These are phyloP conservation scores for Tolypocladium pustulatum DNA, from an alignment of 2,329 filamentous ascomycete species.

Conservation along the genomic window DNA sequence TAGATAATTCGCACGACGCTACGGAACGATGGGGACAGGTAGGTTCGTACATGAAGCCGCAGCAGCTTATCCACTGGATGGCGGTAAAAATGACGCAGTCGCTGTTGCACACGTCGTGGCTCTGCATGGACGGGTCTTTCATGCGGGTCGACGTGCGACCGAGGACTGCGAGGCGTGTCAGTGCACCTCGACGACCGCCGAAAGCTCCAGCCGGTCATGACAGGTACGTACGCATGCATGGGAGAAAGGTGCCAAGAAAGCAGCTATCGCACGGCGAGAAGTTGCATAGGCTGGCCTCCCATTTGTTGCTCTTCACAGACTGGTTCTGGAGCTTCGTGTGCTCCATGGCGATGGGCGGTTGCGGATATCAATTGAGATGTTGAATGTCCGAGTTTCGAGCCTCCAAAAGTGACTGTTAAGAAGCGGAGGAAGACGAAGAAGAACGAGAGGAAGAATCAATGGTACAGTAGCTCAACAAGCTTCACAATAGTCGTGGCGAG, in stretches of 20 bases:
- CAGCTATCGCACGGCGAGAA: conserved; percentile 30
- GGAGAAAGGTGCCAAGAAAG: conserved; percentile 26
- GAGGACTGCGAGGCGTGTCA: conserved; percentile 20
- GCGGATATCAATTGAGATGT: background rate
- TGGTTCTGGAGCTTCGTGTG: background rate
- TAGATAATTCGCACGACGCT: background rate
- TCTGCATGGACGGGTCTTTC: conserved; percentile 29
- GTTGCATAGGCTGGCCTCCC: conserved; percentile 26
- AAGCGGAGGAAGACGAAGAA: background rate
- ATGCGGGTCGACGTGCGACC: conserved; percentile 33
- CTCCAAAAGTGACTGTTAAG: too few relatives aligned
- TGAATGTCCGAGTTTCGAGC: background rate
- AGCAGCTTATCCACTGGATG: conserved; percentile 27
- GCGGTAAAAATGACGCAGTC: conserved; percentile 30
- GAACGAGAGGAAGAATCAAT: background rate
- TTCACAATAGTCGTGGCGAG: background rate
- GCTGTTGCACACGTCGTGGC: conserved; percentile 26
- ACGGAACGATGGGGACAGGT: background rate
- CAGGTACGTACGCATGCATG: conserved; percentile 30
- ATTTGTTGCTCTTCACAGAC: conserved; percentile 15
- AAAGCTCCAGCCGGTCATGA: background rate
- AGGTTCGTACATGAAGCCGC: conserved; percentile 29
- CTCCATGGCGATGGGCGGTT: background rate
- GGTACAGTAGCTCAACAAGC: background rate
- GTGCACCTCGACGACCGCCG: background rate